These are phyloP conservation scores for Xylariaceae sp. DNA, from an alignment of 2,329 filamentous ascomycete species.

Conservation along the genomic window DNA sequence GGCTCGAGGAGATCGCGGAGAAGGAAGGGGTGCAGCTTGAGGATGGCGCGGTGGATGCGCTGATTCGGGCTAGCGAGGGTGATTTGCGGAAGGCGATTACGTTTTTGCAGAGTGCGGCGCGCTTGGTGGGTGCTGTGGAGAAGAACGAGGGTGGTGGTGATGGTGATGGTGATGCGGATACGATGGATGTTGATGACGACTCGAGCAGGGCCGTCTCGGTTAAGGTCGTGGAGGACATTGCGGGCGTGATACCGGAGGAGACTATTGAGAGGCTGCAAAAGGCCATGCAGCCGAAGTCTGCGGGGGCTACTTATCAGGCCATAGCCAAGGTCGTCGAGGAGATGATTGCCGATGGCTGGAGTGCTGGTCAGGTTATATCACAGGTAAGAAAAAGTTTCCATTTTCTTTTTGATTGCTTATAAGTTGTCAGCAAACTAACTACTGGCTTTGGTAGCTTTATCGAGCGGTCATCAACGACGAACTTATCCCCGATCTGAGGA, in stretches of 20 bases:
- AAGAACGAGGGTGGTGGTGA: conserved; percentile 20
- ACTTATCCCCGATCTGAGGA: conserved; percentile 73
- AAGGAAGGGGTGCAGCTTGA: conserved; percentile 72
- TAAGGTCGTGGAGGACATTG: conserved; percentile 85
- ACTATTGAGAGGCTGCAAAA: conserved; percentile 66
- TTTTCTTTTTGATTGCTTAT: neutral
- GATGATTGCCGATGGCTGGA: conserved; percentile 95
- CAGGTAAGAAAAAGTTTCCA: conserved; percentile 51
- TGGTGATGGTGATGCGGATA: conserved; percentile 48
- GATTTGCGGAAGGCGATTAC: conserved; percentile 96
- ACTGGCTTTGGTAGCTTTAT: conserved; percentile 55
- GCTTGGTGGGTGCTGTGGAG: conserved; percentile 67
- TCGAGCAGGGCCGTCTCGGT: conserved; percentile 56
- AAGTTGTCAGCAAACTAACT: neutral
- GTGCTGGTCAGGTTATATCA: conserved; percentile 76
- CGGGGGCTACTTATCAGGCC: conserved; percentile 60
- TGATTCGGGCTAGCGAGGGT: conserved; percentile 85
- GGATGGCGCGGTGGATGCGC: conserved; percentile 71
- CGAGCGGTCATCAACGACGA: conserved; percentile 80
- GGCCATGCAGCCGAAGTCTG: conserved; percentile 68
- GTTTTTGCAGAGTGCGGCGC: conserved; percentile 88
- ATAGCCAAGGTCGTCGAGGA: conserved; percentile 79
- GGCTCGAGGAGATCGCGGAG: conserved; percentile 76
- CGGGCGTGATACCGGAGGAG: conserved; percentile 77
- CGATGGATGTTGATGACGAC: conserved; percentile 58